A percentile compares a stretch with the other conserved stretches of the same genome.
Evolutionary conservation across 2,329 filamentous ascomycete species (phyloP).

Genomic region (Pyrenophora seminiperda): DNA sequence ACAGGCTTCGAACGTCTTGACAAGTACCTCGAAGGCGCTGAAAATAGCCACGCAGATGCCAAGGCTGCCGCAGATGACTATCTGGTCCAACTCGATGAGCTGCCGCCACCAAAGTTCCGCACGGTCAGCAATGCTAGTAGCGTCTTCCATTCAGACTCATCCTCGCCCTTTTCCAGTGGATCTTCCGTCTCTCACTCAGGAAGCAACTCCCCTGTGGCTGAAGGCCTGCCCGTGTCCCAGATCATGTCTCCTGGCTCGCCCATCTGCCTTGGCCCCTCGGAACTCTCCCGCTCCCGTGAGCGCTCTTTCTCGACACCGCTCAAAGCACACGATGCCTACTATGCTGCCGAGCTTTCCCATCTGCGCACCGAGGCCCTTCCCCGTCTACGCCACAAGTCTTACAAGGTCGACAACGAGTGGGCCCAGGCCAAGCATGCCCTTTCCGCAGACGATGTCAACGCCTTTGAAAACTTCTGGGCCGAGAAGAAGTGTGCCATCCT

Average conservation of each 20-base stretch:
- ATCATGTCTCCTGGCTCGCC: constrained; percentile 35
- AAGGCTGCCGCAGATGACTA: constrained; percentile 32
- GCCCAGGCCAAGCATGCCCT: constrained; percentile 37
- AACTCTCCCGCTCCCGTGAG: constrained; percentile 28
- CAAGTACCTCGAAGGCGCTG: constrained; percentile 26
- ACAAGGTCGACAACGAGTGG: constrained; percentile 45
- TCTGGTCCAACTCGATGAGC: constrained; percentile 30
- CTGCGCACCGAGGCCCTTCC: constrained; percentile 49
- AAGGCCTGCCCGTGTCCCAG: constrained; percentile 28
- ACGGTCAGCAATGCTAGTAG: constrained; percentile 41
- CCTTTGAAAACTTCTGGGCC: constrained; percentile 50
- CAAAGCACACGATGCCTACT: constrained; percentile 43
- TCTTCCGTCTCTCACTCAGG: constrained; percentile 35
- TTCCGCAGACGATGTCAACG: constrained; percentile 28
- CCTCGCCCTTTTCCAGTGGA: constrained; percentile 31
- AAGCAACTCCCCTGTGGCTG: constrained; percentile 30
- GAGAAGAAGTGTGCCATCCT: constrained; percentile 42
- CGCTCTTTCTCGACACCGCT: constrained; percentile 43
- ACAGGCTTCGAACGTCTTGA: constrained; percentile 42
- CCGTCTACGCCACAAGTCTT: constrained; percentile 50
- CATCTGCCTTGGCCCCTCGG: constrained; percentile 33
- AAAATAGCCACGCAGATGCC: constrained; percentile 18
- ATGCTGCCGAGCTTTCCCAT: constrained; percentile 45
- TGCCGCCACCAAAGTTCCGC: constrained; percentile 33
- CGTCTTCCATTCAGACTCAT: constrained; percentile 31